Percentiles rank a stretch among this genome's conserved stretches.
Conservation (phyloP, 176 grass and related monocot species). For the Triticum timopheevii region DNA sequence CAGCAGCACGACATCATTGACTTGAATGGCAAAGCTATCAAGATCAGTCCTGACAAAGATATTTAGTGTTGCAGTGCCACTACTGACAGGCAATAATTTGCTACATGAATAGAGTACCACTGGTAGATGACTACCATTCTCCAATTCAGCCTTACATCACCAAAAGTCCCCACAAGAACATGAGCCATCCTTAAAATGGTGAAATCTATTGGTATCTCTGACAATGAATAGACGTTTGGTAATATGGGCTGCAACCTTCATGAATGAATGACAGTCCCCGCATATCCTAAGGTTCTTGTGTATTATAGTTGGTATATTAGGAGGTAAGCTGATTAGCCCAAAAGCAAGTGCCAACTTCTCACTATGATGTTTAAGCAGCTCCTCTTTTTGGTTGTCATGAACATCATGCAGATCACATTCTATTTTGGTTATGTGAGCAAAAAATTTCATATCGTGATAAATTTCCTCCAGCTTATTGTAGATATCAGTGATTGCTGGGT, state of each 20-base stretch:
- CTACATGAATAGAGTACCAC: constrained; percentile 28
- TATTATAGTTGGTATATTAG: constrained; percentile 45
- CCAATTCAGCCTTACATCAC: constrained; percentile 33
- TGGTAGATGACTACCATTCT: constrained; percentile 7
- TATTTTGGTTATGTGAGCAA: constrained; percentile 27
- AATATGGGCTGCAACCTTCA: constrained; percentile 30
- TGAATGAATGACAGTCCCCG: constrained; percentile 48
- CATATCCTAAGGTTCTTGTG: constrained; percentile 53
- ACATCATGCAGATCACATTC: constrained; percentile 54
- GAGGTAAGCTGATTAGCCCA: constrained; percentile 38
- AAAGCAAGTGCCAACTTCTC: constrained; percentile 52
- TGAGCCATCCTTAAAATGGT: constrained; percentile 35
- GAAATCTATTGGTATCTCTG: constrained; percentile 47
- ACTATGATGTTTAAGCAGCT: constrained; percentile 45
- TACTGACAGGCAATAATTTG: constrained; percentile 37
- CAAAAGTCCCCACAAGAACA: constrained; percentile 61
- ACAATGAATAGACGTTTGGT: constrained; percentile 31
- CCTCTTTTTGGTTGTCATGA: constrained; percentile 40
- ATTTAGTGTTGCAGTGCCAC: constrained; percentile 13
- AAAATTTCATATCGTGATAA: constrained; percentile 17
- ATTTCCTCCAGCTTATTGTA: constrained; percentile 45
- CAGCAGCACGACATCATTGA: constrained; percentile 36
- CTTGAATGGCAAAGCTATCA: constrained; percentile 28
- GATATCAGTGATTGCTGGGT: constrained; percentile 36
- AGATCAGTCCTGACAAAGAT: constrained; percentile 25